These are phyloP conservation scores for Triticum aestivum DNA, from an alignment of 176 grass and related monocot genomes.

Conservation along the genomic window IWGSC_CS_RefSeq_v2.1 NC_057809.1:106836389-106836888, in stretches of 20 bases:
- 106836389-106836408: neutral
- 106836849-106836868: neutral
- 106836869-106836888: neutral
- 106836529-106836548: neutral
- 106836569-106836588: conserved; percentile 88
- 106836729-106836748: neutral
- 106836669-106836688: neutral
- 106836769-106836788: neutral
- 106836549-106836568: conserved; percentile 93
- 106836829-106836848: neutral
- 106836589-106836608: conserved; percentile 69
- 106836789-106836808: neutral
- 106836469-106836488: neutral
- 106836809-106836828: neutral
- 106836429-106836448: neutral
- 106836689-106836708: neutral
- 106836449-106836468: neutral
- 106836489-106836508: neutral
- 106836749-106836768: conserved; percentile 1
- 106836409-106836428: neutral
- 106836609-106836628: conserved; percentile 82
- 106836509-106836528: neutral
- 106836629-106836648: conserved; percentile 85
- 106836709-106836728: neutral
- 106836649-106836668: neutral